phyloP scores from a whole-genome alignment of 805 yeast species.

The Nakazawaea wickerhamii region DNA sequence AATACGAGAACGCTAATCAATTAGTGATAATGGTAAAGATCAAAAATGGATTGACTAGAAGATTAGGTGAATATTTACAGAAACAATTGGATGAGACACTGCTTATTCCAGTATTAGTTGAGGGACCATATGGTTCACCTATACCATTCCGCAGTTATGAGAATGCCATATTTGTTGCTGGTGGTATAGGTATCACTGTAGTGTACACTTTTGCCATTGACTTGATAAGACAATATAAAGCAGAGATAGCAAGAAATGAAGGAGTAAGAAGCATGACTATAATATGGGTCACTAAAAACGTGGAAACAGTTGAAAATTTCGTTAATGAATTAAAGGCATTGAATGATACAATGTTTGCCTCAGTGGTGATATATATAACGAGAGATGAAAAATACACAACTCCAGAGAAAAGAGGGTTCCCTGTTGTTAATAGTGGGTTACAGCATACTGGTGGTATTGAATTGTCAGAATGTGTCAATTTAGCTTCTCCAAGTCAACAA shows the following conservation, averaged over 20 bases:
- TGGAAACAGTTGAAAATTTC: slow-evolving; percentile 26
- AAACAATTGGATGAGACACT: slow-evolving; percentile 29
- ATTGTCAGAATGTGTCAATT: too few relatives aligned
- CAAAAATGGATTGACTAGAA: slow-evolving; percentile 48
- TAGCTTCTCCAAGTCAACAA: too few relatives aligned
- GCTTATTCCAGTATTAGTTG: slow-evolving; percentile 40
- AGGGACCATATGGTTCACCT: slow-evolving; percentile 56
- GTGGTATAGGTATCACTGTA: slow-evolving; percentile 64
- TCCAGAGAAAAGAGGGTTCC: neutral
- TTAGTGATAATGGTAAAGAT: slow-evolving; percentile 40
- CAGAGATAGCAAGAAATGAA: slow-evolving; percentile 23
- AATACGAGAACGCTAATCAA: slow-evolving; percentile 37
- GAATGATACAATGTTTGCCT: slow-evolving; percentile 6
- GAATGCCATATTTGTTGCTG: slow-evolving; percentile 48
- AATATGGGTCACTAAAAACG: slow-evolving; percentile 26
- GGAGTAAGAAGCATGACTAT: slow-evolving; percentile 18
- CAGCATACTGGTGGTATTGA: neutral
- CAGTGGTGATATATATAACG: slow-evolving; percentile 17
- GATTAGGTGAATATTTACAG: slow-evolving; percentile 28
- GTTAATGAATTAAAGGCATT: slow-evolving; percentile 24
- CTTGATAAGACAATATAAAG: slow-evolving; percentile 28
- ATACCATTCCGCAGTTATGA: slow-evolving; percentile 43
- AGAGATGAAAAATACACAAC: slow-evolving; percentile 9
- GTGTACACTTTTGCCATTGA: slow-evolving; percentile 41
- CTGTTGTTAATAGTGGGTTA: neutral